A percentile compares a stretch with the other conserved stretches of the same genome.
phyloP scores from a whole-genome alignment of 2,329 filamentous ascomycete species.

The Aspergillus neoniger region DNA sequence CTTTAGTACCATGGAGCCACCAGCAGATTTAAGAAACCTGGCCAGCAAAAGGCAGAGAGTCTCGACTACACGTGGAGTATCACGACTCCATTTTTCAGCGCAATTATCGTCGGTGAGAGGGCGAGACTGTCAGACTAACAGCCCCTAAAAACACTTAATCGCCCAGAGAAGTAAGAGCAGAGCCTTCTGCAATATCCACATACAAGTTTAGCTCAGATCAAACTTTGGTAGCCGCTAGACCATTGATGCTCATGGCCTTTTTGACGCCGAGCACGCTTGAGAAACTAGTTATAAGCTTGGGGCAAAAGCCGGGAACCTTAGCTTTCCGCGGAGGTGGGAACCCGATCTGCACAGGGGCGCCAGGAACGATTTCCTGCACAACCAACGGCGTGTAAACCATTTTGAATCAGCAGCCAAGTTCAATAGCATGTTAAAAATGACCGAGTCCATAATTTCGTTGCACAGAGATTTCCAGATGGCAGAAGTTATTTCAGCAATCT shows the following conservation, averaged over 20 bases:
- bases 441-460: neutral
- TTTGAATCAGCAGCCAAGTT: neutral
- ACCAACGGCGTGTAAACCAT: slow-evolving; percentile 9
- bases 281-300: slow-evolving; percentile 19
- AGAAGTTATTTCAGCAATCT: neutral
- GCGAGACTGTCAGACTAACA: slow-evolving; percentile 3
- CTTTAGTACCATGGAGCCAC: neutral
- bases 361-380: slow-evolving; percentile 2
- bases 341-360: slow-evolving; percentile 18
- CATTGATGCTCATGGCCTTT: slow-evolving; percentile 11
- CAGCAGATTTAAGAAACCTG: slow-evolving; percentile 4
- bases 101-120: slow-evolving; percentile 15
- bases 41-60: neutral
- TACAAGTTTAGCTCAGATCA: neutral
- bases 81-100: slow-evolving; percentile 9
- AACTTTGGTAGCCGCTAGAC: slow-evolving; percentile 5
- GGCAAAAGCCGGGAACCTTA: slow-evolving; percentile 19
- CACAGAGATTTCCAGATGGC: neutral
- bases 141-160: neutral
- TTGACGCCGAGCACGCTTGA: slow-evolving; percentile 9
- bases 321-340: slow-evolving; percentile 18
- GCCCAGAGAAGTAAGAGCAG: slow-evolving; percentile 9
- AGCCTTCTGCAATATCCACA: slow-evolving; percentile 8
- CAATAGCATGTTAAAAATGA: neutral
- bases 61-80: neutral